phyloP scores from a whole-genome alignment of 1,284 basidiomycete genomes.

The Austroboletus niveus region DNA sequence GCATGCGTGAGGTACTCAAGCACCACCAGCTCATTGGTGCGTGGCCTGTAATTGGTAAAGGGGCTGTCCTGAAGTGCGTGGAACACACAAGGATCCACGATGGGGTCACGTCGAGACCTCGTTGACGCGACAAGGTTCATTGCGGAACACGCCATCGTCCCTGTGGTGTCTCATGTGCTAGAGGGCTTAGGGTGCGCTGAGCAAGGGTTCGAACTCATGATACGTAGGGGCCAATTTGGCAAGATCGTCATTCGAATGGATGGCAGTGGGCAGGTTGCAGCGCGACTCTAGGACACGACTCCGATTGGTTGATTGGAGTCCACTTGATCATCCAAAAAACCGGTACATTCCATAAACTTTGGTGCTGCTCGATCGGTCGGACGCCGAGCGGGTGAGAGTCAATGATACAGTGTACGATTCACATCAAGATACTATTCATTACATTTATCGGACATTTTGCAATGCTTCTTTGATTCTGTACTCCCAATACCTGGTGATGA shows the following conservation, averaged over 20 bases:
- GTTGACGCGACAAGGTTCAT: slow-evolving; percentile 71
- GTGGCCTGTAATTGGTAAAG: slow-evolving; percentile 15
- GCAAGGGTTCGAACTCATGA: slow-evolving; percentile 69
- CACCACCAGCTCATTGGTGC: slow-evolving; percentile 75
- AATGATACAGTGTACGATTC: slow-evolving; percentile 8
- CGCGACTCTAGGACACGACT: slow-evolving; percentile 23
- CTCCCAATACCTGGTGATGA: slow-evolving; percentile 40
- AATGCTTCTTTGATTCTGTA: slow-evolving; percentile 47
- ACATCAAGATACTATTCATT: slow-evolving; percentile 4
- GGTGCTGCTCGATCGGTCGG: background rate
- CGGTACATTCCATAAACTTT: background rate
- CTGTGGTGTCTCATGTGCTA: slow-evolving; percentile 72
- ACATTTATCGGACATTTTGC: slow-evolving; percentile 25
- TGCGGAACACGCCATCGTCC: slow-evolving; percentile 63
- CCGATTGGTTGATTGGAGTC: background rate
- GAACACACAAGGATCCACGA: slow-evolving; percentile 61
- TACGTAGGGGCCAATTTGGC: slow-evolving; percentile 67
- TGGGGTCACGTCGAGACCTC: slow-evolving; percentile 83
- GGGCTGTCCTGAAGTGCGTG: slow-evolving; percentile 12
- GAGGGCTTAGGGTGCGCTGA: slow-evolving; percentile 68
- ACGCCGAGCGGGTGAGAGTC: background rate
- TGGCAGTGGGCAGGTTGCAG: slow-evolving; percentile 20
- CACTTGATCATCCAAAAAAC: background rate
- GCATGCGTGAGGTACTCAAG: slow-evolving; percentile 79
- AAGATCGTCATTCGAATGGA: slow-evolving; percentile 63